Evolutionary conservation across 139 green algal genomes (phyloP), one percentile per base, ranked within the genome.

Genomic region (Haematococcus lacustris): DNA sequence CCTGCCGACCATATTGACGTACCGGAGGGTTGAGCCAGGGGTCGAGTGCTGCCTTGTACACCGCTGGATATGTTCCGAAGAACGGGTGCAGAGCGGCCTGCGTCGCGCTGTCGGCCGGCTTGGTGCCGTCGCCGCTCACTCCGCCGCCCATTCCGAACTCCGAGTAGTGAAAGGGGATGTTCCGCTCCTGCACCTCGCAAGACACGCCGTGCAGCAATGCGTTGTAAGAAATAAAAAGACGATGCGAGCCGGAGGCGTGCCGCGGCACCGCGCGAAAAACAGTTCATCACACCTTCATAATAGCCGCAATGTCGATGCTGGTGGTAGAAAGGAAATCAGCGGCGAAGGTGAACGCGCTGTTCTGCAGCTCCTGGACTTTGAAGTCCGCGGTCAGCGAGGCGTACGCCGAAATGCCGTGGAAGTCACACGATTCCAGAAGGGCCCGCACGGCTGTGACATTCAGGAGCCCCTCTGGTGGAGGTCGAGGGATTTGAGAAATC

Each of bases 281-380:
- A n/a, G n/a, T n/a, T n/a, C n/a, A n/a, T n/a, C n/a, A n/a, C n/a
- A n/a, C n/a, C n/a, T n/a, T n/a, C n/a, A n/a, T n/a, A n/a, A n/a
- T n/a, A n/a, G n/a, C n/a, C 30, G 66, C 57, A 21, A 70, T 51
- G 57, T 73, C 73, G 1, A 78, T 39, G 1, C 73, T 66, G 32
- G 72, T 64, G 3, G 50, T 51, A 28, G 70, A 25, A 0, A 50
- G 39, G 66, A 78, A 74, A 34, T 78, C 73, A 43, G 61, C 43
- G 62, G 68, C 72, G 50, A 76, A 80, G 0, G 74, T 80, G 62
- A 76, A 80, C 47, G 74, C 74, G 2, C 65, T 60, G 62, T 75
- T 80, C 69, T 80, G 74, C 2, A 80, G 69, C 1, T 71, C 61
- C 37, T 75, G 59, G 7, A 53, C 50, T 66, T 5, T n/a, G 26